Percentiles rank a stretch among this genome's conserved stretches.
Conservation (phyloP, 768 basidiomycete genomes). For the Phanerochaete sordida region DNA sequence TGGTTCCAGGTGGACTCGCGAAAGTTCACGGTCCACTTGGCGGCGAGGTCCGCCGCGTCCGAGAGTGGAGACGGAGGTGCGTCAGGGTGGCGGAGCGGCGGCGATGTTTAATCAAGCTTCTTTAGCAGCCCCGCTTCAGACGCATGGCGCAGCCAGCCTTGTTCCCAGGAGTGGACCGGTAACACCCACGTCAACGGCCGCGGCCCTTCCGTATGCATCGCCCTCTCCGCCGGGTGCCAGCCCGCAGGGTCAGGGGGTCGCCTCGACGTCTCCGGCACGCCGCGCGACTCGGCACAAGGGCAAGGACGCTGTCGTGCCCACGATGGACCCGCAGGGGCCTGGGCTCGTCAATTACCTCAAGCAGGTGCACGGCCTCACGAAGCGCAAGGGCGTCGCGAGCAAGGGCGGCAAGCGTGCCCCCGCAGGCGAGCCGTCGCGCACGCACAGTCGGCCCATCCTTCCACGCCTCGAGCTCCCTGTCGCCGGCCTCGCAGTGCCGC, state of each 20-base stretch:
- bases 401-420: conserved; percentile 13
- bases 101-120: too few relatives aligned
- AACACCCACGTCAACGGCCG: background rate
- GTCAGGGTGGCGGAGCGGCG: background rate
- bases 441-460: conserved; percentile 12
- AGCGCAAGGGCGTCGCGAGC: conserved; percentile 38
- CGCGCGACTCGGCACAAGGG: background rate
- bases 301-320: conserved; percentile 14
- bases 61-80: background rate
- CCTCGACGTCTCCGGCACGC: background rate
- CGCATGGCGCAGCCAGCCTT: background rate
- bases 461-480: conserved; percentile 11
- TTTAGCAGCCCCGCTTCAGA: background rate
- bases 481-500: background rate
- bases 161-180: background rate
- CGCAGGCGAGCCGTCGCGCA: background rate
- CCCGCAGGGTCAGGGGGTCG: background rate
- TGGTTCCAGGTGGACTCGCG: conserved; percentile 39
- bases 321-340: conserved; percentile 16
- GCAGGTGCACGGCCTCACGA: conserved; percentile 64
- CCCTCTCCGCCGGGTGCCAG: background rate
- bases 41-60: conserved; percentile 29
- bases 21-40: conserved; percentile 39
- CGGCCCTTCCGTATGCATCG: conserved; percentile 4
- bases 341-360: conserved; percentile 57